Evolutionary conservation across 2,329 filamentous ascomycete genomes (phyloP), one percentile per base, ranked within the genome.

Genomic region (Curvularia spicifera): DNA sequence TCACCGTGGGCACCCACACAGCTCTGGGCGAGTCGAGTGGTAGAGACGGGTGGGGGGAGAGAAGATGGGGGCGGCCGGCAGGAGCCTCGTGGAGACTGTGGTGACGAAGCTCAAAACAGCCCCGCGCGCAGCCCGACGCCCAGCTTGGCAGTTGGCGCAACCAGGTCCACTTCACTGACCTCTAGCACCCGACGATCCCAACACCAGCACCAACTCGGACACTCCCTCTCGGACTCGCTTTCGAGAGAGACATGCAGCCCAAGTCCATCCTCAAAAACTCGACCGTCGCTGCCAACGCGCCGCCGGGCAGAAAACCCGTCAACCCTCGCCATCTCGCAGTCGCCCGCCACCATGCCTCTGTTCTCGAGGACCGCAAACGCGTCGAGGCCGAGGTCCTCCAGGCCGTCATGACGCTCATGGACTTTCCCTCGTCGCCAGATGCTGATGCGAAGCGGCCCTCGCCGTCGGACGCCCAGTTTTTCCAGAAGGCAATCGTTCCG

Each of bases 331-430:
- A 82, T 67, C 77, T 79, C n/a, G 84, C 89, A 58, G 84, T 91
- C 55, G 94, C 93, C 49, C 79, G 95, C 58, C 86, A 92, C 70
- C 93, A 97, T 80, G 94, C 94, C 42, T 85, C 85, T 66, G 86
- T 91, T 53, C 87, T 97, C 51, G 90, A 97, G 77, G 84, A 91
- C 67, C 91, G 90, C 71, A 96, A 94, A 76, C 86, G 90, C 48
- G 83, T 91, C 64, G 89, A 97, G 78, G 80, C 85, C 39, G 79
- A 87, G 62, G 94, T 97, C 64, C 83, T 93, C 55, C 83, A 88
- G 64, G 83, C 84, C 69, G 86, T 94, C 60, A 84, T 96, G 67
- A 80, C 85, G 13, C 87, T 97, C 4, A 86, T 91, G 63, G 88
- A 86, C 55, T 81, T 84, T 48, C 87, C 89, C 8, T 78, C 84